Conservation (phyloP, 768 basidiomycete species). For the Pisolithus tinctorius region DNA sequence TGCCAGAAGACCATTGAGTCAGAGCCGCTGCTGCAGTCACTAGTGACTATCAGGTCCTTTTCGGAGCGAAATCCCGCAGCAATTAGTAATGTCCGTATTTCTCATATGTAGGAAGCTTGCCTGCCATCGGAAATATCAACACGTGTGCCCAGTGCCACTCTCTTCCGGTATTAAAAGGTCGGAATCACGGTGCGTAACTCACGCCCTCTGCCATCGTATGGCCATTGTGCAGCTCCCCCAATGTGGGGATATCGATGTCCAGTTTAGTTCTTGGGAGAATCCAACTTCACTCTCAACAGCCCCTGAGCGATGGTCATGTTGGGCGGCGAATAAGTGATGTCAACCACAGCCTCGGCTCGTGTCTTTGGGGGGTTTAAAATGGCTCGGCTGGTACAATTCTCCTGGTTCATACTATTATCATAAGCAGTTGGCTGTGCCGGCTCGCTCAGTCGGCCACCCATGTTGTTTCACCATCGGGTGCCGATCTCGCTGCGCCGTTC, state of each 20-base stretch:
- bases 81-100: too few relatives aligned
- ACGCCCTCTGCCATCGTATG: background rate
- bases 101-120: too few relatives aligned
- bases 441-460: constrained; percentile 40
- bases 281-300: constrained; percentile 9
- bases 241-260: background rate
- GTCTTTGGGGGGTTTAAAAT: constrained; percentile 19
- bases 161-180: too few relatives aligned
- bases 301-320: constrained; percentile 21
- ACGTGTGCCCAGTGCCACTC: too few relatives aligned
- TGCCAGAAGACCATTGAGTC: too few relatives aligned
- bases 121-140: too few relatives aligned
- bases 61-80: too few relatives aligned
- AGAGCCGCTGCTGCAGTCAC: too few relatives aligned
- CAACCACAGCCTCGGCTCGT: constrained; percentile 24
- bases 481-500: too few relatives aligned
- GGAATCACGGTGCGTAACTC: too few relatives aligned
- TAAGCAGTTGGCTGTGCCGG: constrained; percentile 15
- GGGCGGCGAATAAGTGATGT: constrained; percentile 27
- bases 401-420: constrained; percentile 24
- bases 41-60: too few relatives aligned
- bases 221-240: background rate
- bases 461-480: constrained; percentile 50
- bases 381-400: constrained; percentile 29
- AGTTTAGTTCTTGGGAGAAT: background rate